phyloP scores from a whole-genome alignment of 2,329 filamentous ascomycete genomes.

The Microdochium paspali region DNA sequence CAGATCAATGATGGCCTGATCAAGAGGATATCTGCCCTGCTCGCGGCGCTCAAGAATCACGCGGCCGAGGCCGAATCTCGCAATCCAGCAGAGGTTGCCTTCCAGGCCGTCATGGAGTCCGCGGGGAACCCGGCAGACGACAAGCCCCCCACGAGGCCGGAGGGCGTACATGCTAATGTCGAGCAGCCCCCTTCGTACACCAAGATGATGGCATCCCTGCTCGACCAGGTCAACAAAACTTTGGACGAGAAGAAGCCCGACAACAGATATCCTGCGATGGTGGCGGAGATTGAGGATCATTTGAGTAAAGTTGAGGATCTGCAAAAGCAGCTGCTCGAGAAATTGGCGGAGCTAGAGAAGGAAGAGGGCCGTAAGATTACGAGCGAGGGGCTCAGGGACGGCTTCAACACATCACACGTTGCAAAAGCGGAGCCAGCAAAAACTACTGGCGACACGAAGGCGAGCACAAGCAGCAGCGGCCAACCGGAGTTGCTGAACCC shows the following conservation, averaged over 20 bases:
- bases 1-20: constrained; percentile 88
- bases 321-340: constrained; percentile 64
- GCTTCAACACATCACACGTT: constrained; percentile 82
- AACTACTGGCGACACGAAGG: constrained; percentile 10
- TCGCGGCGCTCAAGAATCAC: constrained; percentile 66
- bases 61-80: constrained; percentile 55
- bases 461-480: constrained; percentile 10
- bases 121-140: constrained; percentile 65
- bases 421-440: constrained; percentile 22
- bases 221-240: constrained; percentile 84
- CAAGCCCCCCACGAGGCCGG: constrained; percentile 63
- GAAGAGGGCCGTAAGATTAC: constrained; percentile 88
- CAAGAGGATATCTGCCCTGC: constrained; percentile 69
- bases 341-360: constrained; percentile 73
- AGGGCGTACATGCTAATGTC: constrained; percentile 67
- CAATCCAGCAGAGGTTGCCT: constrained; percentile 73
- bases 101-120: constrained; percentile 80
- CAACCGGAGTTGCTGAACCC: constrained; percentile 73
- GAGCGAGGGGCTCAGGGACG: constrained; percentile 78
- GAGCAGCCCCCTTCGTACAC: constrained; percentile 76
- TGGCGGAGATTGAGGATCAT: constrained; percentile 69
- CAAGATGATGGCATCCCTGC: constrained; percentile 95
- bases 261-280: constrained; percentile 64
- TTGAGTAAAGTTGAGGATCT: constrained; percentile 67
- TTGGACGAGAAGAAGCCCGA: constrained; percentile 67